Evolutionary conservation across 345 rosid species (phyloP).

Genomic region (Punica granatum): DNA sequence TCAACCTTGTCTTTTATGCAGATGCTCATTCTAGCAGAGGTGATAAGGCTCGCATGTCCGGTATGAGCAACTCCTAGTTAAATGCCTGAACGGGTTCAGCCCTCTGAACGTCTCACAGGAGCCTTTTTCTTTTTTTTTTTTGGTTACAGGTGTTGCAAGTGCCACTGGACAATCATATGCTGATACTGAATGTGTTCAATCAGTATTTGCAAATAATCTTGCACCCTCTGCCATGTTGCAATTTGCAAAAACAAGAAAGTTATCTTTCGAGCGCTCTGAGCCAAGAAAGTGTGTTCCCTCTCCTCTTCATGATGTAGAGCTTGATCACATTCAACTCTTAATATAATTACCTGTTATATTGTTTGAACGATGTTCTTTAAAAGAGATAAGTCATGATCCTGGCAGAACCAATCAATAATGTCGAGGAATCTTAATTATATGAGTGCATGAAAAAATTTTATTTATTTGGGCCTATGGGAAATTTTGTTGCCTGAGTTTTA

Average conservation of each 20-base stretch:
- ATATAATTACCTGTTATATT: neutral
- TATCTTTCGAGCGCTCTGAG: slow-evolving; percentile 81
- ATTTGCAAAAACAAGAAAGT: slow-evolving; percentile 90
- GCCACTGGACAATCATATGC: slow-evolving; percentile 39
- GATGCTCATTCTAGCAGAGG: slow-evolving; percentile 33
- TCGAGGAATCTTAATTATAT: no score
- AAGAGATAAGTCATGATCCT: neutral
- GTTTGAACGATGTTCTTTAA: neutral
- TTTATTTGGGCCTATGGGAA: neutral
- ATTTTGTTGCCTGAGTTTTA: neutral
- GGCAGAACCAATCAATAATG: neutral
- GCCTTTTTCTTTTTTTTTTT: no score
- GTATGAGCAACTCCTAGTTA: slow-evolving; percentile 20
- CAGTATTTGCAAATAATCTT: slow-evolving; percentile 55
- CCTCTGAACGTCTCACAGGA: slow-evolving; percentile 24
- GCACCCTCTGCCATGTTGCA: slow-evolving; percentile 63
- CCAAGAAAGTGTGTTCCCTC: slow-evolving; percentile 60
- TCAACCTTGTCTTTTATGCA: slow-evolving; percentile 5
- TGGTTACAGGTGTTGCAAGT: slow-evolving; percentile 44
- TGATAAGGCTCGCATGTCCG: slow-evolving; percentile 32
- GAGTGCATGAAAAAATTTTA: neutral
- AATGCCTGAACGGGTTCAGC: slow-evolving; percentile 2
- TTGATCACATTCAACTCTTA: neutral
- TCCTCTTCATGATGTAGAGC: no score
- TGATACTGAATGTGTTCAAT: slow-evolving; percentile 65